Base-by-base conservation (phyloP, 2,329 filamentous ascomycete genomes). In the Exophiala phaeomuriformis region DNA sequence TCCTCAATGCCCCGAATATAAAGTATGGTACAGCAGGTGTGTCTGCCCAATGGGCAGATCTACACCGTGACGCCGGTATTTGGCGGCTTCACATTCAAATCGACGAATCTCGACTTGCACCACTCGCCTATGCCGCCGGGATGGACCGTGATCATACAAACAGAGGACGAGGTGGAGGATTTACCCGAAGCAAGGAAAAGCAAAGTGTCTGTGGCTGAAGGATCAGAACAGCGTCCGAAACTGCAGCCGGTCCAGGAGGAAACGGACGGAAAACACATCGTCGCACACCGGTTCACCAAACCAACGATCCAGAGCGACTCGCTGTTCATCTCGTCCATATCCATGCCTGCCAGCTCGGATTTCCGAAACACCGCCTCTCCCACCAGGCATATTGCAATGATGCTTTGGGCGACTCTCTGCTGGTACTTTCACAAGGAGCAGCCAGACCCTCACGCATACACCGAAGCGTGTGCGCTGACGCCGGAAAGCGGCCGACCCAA, bases 361-460 rank as follows among this genome's bases (percentile, higher is more conserved):
- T 94, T 86, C 72, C 88, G 86, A 66, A 82, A 88, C 1, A 80
- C 85, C 1, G 82, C 78, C 9, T 95, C 89, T 57, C 88, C 88
- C 0, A 93, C 89, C 0, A 78, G 90, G 42, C 88, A 95, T 71
- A 88, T 95, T 56, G 91, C 91, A 61, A 90, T 96, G 88, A 95
- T 96, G 86, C 78, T 97, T 4, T 97, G 89, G 88, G 83, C 90
- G 33, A 90, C 89, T 1, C 75, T 97, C 40, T 95, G 89, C 75
- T 97, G 91, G 91, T 97, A 97, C 74, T 97, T 96, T 64, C 90
- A 96, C 71, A 88, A 95, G 68, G 79, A 83, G 1, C 79, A 85
- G 63, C 91, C 91, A 0, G 75, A 78, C 27, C 76, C 79, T 0
- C 78, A 81, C 47, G 66, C 93, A 33, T 76, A 77, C 12, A 87